A percentile compares a stretch with the other conserved stretches of the same genome.
phyloP scores from a whole-genome alignment of 2,329 filamentous ascomycete species.

The Alternaria sp. region DNA sequence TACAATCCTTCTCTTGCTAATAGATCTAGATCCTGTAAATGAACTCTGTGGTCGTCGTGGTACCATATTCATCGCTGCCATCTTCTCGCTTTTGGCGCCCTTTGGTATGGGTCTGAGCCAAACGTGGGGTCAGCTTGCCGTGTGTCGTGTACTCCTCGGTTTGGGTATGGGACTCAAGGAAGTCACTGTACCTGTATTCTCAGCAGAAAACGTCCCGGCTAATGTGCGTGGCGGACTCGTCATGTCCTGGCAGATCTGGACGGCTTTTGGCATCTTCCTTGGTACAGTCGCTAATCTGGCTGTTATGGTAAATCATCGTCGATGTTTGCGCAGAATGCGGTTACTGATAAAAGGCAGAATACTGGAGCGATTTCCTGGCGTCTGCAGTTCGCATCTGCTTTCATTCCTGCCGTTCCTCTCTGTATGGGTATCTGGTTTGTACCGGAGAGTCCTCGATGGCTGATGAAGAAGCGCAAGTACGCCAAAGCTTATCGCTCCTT shows the following conservation, averaged over 20 bases:
- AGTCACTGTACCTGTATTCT: constrained; percentile 57
- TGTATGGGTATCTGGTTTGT: constrained; percentile 54
- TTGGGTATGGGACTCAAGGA: constrained; percentile 58
- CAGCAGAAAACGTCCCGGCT: constrained; percentile 59
- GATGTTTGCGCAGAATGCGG: background rate
- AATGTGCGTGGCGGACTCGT: constrained; percentile 59
- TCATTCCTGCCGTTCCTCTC: constrained; percentile 52
- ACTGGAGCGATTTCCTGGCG: constrained; percentile 51
- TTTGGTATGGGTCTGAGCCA: constrained; percentile 50
- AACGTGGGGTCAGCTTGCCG: constrained; percentile 53
- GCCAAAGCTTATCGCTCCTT: constrained; percentile 53
- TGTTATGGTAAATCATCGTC: constrained; percentile 38
- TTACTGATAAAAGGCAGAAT: constrained; percentile 29
- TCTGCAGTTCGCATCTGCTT: constrained; percentile 52
- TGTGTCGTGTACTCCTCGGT: constrained; percentile 49
- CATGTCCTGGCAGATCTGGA: constrained; percentile 59
- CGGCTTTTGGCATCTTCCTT: constrained; percentile 57
- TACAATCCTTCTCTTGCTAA: background rate
- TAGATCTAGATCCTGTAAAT: constrained; percentile 36
- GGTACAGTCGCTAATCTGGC: constrained; percentile 54
- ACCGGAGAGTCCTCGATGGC: constrained; percentile 53
- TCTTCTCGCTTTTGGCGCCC: constrained; percentile 48
- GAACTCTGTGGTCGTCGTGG: constrained; percentile 43
- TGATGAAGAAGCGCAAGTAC: constrained; percentile 54
- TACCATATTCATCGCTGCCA: constrained; percentile 47